Base-by-base conservation (phyloP, 2,329 filamentous ascomycete genomes). In the Colletotrichum paranaense region DNA sequence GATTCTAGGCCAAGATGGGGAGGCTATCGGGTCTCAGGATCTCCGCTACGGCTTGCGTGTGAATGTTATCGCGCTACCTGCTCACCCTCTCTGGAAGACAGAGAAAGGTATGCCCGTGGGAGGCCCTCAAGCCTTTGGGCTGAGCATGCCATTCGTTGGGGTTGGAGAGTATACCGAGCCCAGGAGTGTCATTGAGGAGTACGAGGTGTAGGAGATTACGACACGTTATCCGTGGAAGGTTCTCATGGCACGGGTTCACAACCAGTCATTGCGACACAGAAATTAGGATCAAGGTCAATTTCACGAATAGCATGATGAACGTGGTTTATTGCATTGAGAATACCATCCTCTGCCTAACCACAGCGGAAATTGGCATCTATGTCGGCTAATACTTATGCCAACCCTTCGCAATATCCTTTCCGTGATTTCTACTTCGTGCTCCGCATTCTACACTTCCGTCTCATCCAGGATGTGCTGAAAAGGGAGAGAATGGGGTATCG, bases 11-110 rank as follows among this genome's bases (percentile, higher is more conserved):
- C 81, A 82, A 49, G 86, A 88, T 60, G 86, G 87, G 0, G 86
- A 86, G 62, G 87, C 86, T 0, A 81, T 89, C 5, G 87, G 87
- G 0, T 86, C 87, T 0, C 84, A 86, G 16, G 87, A 89, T 28
- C 78, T 88, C 35, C 82, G 87, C 11, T 90, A 89, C 67, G 88
- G 88, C 0, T 75, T 89, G 3, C 80, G 83, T 4, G 87, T 89
- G 0, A 85, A 79, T 38, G 87, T 89, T 0, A 85, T 89, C 71
- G 87, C 82, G 0, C 79, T 89, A 38, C 81, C 86, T 2, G 84
- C 86, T 1, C 86, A 87, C 70, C 86, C 87, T 0, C 75, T 88
- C 12, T 90, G 88, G 88, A 87, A 80, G 76, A 83, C 80, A 1
- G 79, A 80, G 3, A 76, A 77, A 63, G 83, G 79, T 0, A 78